phyloP scores from a whole-genome alignment of 2,329 filamentous ascomycete species.

The Beauveria caledonica region DNA sequence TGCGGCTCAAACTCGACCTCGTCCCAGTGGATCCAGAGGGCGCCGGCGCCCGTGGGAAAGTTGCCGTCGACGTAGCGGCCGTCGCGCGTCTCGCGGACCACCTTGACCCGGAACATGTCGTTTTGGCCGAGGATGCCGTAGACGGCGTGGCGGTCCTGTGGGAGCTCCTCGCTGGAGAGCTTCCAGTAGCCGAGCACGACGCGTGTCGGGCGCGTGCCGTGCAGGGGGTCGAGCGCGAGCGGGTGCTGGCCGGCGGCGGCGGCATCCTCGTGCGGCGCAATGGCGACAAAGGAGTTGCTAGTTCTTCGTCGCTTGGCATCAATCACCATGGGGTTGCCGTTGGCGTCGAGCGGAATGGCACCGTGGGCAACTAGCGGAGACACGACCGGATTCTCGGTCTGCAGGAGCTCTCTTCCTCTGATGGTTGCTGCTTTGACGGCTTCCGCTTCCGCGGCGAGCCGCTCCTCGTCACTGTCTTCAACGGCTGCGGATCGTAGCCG shows the following conservation, averaged over 20 bases:
- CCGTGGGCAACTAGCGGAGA: slow-evolving; percentile 44
- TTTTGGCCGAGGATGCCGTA: slow-evolving; percentile 55
- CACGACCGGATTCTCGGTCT: slow-evolving; percentile 33
- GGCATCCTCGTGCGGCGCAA: slow-evolving; percentile 2
- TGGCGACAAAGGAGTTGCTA: slow-evolving; percentile 2
- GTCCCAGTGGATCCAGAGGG: slow-evolving; percentile 55
- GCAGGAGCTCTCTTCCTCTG: slow-evolving; percentile 34
- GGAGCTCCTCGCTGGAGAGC: slow-evolving; percentile 39
- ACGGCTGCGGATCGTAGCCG: slow-evolving; percentile 38
- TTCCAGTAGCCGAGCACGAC: slow-evolving; percentile 54
- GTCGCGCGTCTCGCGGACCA: slow-evolving; percentile 52
- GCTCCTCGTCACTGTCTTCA: slow-evolving; percentile 31
- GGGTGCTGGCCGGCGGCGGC: background rate
- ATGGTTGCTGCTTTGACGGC: slow-evolving; percentile 41
- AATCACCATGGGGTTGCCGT: background rate
- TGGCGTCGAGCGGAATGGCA: slow-evolving; percentile 34
- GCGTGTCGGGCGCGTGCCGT: slow-evolving; percentile 46
- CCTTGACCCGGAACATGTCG: slow-evolving; percentile 57
- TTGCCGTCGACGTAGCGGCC: slow-evolving; percentile 51
- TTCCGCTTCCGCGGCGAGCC: slow-evolving; percentile 28
- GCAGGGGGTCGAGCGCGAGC: slow-evolving; percentile 32
- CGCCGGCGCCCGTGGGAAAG: slow-evolving; percentile 51
- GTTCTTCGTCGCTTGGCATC: slow-evolving; percentile 39
- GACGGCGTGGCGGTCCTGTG: slow-evolving; percentile 50
- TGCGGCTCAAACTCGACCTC: slow-evolving; percentile 52